Evolutionary conservation across 1,139 yeast genomes (phyloP), one percentile per base, ranked within the genome.

Genomic region (Pichia sp.): DNA sequence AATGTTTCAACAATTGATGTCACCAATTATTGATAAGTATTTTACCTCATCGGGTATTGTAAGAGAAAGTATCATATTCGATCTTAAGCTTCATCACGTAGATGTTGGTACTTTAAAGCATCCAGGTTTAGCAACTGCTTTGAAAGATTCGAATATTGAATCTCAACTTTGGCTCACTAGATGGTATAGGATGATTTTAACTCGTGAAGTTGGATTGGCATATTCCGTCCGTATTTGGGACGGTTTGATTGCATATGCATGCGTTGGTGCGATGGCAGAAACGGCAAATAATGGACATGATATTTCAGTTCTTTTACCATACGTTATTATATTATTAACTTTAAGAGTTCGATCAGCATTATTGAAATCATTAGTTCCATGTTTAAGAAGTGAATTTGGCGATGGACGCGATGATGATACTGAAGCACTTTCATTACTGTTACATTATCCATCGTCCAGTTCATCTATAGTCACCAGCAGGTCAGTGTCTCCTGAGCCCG

Each of bases 131-230:
- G 61, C 81, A 76, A 46, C 54, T 3, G 50, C 56, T 4, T 48
- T 57, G 19, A 47, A 53, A 27, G 51, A 55, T 10, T 70, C 81
- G 53, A 73, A 72, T 52, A 66, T 82, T 6, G 86, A 82, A 54
- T 75, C 84, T 10, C 81, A 83, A 53, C 71, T 84, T 36, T 84
- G 90, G 90, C 70, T 83, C 25, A 80, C 84, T 31, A 67, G 90
- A 52, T 84, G 83, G 73, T 76, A 81, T 19, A 69, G 90, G 48
- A 67, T 84, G 44, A 56, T 84, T 1, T 70, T 84, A 36, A 65
- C 81, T 14, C 67, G 91, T 53, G 91, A 84, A 59, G 62, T 84
- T 36, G 85, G 85, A 1, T 65, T 76, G 46, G 70, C 71, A 3
- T 68, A 73, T 39, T 71, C 79, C 0, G 67, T 76, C 28, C 66